phyloP scores from a whole-genome alignment of 2,329 filamentous ascomycete genomes.

The Cytospora leucostoma region DNA sequence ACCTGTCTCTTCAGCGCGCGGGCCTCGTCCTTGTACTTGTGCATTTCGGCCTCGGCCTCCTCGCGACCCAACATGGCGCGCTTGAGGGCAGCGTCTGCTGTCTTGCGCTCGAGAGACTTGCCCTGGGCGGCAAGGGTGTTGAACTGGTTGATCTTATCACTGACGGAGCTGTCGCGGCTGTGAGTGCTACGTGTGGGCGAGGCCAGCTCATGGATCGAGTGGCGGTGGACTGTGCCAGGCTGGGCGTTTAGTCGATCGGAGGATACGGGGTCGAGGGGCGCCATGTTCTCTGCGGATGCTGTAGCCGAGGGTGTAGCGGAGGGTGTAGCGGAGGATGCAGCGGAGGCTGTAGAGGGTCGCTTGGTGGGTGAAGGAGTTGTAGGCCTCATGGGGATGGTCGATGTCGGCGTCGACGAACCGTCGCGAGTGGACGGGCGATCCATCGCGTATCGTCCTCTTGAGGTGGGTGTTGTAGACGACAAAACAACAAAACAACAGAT shows the following conservation, averaged over 20 bases:
- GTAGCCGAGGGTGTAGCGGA: too few relatives aligned
- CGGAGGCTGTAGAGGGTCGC: slow-evolving; percentile 8
- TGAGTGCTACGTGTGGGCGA: slow-evolving; percentile 42
- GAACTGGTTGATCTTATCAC: slow-evolving; percentile 72
- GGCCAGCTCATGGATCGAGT: slow-evolving; percentile 35
- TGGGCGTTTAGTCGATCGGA: slow-evolving; percentile 64
- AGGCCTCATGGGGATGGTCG: not conserved
- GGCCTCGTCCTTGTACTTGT: slow-evolving; percentile 62
- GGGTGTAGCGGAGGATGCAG: too few relatives aligned
- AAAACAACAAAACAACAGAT: slow-evolving; percentile 2
- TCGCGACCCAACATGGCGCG: slow-evolving; percentile 69
- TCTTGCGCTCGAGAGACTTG: slow-evolving; percentile 64
- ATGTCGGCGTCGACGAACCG: slow-evolving; percentile 22
- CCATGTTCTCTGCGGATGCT: slow-evolving; percentile 24
- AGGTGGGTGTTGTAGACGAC: slow-evolving; percentile 1
- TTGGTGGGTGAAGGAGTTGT: slow-evolving; percentile 20
- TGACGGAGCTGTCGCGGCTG: slow-evolving; percentile 61
- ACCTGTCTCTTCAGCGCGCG: slow-evolving; percentile 56
- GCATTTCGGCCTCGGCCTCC: slow-evolving; percentile 70
- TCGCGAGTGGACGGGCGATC: slow-evolving; percentile 21
- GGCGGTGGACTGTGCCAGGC: slow-evolving; percentile 36
- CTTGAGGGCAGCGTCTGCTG: slow-evolving; percentile 65
- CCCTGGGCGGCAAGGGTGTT: slow-evolving; percentile 63
- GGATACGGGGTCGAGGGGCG: slow-evolving; percentile 60
- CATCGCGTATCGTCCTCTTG: slow-evolving; percentile 12